Evolutionary conservation across 106 monocot genomes (phyloP), one percentile per base, ranked within the genome.

Genomic region (Acorus calamus): DNA sequence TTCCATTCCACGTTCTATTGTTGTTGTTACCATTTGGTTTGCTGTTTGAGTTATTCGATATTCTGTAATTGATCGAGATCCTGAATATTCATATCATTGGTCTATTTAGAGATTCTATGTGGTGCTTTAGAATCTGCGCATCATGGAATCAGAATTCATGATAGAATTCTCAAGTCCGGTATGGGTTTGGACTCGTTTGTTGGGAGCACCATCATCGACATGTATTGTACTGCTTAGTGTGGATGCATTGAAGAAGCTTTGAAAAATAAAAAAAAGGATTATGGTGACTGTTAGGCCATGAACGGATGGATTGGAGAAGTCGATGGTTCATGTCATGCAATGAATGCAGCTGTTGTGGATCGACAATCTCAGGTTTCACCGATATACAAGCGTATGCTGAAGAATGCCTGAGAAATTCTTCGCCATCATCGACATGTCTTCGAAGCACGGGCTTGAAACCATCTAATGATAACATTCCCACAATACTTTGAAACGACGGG

Each of bases 191-290:
- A 90, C 72, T 55, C 87, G 7, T 96, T 90, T 62, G 44, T 96
- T 13, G 82, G 84, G 46, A 77, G 84, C 63, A 65, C 78, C 54
- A 81, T 94, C 60, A 73, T 94, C 42, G 93, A 94, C 70, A 89
- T 94, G 93, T 94, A 94, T 52, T 81, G 81, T 55, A 94, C n/a
- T n/a, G n/a, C n/a, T n/a, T n/a, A 94, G 46, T 89, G 86, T 47
- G 83, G 93, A 42, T 58, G 72, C 63, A 77, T 84, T 64, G 78
- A 77, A 9, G 80, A 86, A 65, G 93, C 93, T 14, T 53, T 67
- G 48, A 80, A 83, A n/a, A n/a, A n/a, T n/a, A n/a, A n/a, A n/a
- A n/a, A n/a, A n/a, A n/a, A n/a, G n/a, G n/a, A n/a, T n/a, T n/a
- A n/a, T n/a, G n/a, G n/a, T n/a, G n/a, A n/a, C n/a, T n/a, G n/a